Evolutionary conservation across 352 stramenopile genomes (phyloP), one percentile per base, ranked within the genome.

Genomic region (Phytophthora pseudosyringae): DNA sequence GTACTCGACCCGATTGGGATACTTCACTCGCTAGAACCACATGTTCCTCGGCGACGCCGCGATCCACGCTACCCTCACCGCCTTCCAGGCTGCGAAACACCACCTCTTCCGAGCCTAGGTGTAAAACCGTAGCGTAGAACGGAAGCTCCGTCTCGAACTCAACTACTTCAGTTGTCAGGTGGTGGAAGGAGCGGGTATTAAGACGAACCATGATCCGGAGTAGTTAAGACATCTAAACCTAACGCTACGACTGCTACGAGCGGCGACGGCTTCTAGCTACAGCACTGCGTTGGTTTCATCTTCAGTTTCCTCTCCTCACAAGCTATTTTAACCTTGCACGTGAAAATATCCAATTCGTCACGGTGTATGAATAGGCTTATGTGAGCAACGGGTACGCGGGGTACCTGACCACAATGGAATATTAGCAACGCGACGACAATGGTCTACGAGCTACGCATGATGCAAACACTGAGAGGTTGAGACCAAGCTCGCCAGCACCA

Each of bases 261-360:
- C 44, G 6, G 44, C 33, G 21, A 58, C 50, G 29, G 25, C 15
- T 58, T 13, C 36, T 48, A 40, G 50, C 31, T 35, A 35, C 36
- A 58, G 15, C 15, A 11, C 6, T 31, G 28, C 38, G 49, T 47
- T 58, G 35, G 36, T 58, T 58, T 58, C 49, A 58, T 58, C 49
- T 58, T 35, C 35, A 38, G 49, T 11, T 56, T 32, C 11, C 12
- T 47, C 49, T 46, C 33, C 49, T 39, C 33, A 39, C 10, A 39
- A 39, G 33, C 33, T 39, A 39, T 39, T 39, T 39, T 10, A 39
- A n/a, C 33, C 33, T 39, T 11, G 3, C 33, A 39, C 33, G 33
- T 39, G 33, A 39, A 39, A 39, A 39, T 39, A 39, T 39, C 33
- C 33, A 39, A n/a, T n/a, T n/a, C n/a, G n/a, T n/a, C n/a, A n/a